Percentiles rank a stretch among this genome's conserved stretches.
Conservation (phyloP, 306 rosid species). For the Cicer bijugum region DNA sequence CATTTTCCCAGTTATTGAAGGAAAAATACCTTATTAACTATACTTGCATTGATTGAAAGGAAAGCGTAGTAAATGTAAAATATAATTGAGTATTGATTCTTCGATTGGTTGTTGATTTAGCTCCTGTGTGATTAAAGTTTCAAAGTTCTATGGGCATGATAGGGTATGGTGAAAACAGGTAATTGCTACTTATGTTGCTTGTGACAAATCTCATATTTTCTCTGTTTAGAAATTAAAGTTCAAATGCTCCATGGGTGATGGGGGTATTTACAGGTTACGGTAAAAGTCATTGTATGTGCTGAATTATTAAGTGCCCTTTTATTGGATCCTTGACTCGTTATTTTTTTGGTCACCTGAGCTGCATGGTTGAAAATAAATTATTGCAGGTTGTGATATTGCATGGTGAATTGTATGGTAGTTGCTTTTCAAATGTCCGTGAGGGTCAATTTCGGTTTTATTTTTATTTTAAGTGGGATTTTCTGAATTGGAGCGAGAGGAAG, state of each 20-base stretch:
- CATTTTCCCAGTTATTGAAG: not conserved
- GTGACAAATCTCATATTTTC: not conserved
- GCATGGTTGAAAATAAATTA: not conserved
- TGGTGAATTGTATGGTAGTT: not conserved
- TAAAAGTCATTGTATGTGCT: not conserved
- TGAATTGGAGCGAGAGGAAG: not conserved
- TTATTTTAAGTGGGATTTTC: not conserved
- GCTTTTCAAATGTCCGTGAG: not conserved
- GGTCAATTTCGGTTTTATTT: not conserved
- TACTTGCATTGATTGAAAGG: not conserved
- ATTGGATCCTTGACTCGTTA: not conserved
- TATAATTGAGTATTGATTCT: not conserved
- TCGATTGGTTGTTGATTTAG: slow-evolving; percentile 10
- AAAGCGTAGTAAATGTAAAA: not conserved
- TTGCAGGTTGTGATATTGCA: not conserved
- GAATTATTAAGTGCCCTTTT: not conserved
- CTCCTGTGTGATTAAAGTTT: not conserved
- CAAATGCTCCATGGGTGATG: not conserved
- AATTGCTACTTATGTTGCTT: slow-evolving; percentile 7
- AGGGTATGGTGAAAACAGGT: not conserved
- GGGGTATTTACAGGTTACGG: not conserved
- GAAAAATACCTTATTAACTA: slow-evolving; percentile 6
- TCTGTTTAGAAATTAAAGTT: slow-evolving; percentile 9
- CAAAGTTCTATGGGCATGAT: not conserved
- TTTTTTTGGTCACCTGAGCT: not conserved